Evolutionary conservation across 2,329 filamentous ascomycete genomes (phyloP), one percentile per base, ranked within the genome.

Genomic region (Phialocephala subalpina): DNA sequence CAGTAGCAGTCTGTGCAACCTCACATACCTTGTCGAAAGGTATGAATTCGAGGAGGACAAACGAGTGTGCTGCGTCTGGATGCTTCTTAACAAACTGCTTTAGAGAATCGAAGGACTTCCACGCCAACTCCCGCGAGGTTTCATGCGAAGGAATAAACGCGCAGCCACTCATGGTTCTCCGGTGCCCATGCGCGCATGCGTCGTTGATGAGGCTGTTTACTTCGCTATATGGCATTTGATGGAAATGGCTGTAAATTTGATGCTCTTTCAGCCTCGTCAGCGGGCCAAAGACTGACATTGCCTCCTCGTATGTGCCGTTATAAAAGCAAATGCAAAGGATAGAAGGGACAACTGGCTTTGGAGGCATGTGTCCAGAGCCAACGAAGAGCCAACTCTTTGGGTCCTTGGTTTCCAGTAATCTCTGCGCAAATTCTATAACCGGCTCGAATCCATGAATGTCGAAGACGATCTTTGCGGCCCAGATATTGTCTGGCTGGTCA

Each of bases 141-240:
- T 70, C 63, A 0, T 80, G 62, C 0, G 79, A 79, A 2, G 76
- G 52, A 29, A 76, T 76, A 66, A 78, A 78, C 1, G 75, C 76
- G 0, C 75, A 76, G 18, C 78, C 78, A 61, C 76, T 77, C 64
- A 80, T 79, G 16, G 73, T 73, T 66, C 78, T 78, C 38, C 79
- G 73, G 7, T 77, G 78, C 0, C 80, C 81, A 57, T 74, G 77
- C 18, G 66, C 69, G 1, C 70, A 66, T 1, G 64, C 62, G 6
- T 69, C 63, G 56, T 79, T 79, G 3, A 80, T 67, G 7, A 78
- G 45, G 1, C 64, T 62, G 58, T 81, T 80, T 7, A 79, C 66
- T 8, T 72, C 68, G 20, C 67, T 64, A 63, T 79, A 80, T 0
- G 78, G 76, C 25, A 79, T 73, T 63, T 69, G 69, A 5, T 60